Evolutionary conservation across 73 alveolate species (phyloP).

Genomic region (Effrenium voratum): DNA sequence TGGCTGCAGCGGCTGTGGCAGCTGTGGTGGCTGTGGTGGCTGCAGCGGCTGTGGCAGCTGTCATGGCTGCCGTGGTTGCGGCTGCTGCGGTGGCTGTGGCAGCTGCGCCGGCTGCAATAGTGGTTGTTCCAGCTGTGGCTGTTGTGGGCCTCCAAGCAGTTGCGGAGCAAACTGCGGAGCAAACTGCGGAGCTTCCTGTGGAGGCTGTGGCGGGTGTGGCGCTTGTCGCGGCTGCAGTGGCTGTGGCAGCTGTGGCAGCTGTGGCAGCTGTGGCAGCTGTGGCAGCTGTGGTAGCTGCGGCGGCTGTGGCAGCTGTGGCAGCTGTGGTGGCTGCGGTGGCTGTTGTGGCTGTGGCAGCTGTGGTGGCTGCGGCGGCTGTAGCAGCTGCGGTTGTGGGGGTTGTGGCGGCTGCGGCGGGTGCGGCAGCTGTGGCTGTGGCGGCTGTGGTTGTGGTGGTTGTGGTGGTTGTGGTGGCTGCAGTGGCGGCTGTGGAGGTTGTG

Average conservation of each 20-base stretch:
- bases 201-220: constrained; percentile 22
- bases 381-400: constrained; percentile 11
- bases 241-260: constrained; percentile 1
- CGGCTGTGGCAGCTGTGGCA: not conserved
- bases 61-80: not conserved
- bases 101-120: not conserved
- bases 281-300: not conserved
- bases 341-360: constrained; percentile 10
- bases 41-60: not conserved
- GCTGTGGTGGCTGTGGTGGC: not conserved
- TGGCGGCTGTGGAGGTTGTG: not conserved
- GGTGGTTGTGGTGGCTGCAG: not conserved
- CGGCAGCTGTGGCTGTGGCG: constrained; percentile 19
- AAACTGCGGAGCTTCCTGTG: not conserved
- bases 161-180: not conserved
- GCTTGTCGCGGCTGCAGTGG: not conserved
- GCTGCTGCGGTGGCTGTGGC: not conserved
- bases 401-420: constrained; percentile 33
- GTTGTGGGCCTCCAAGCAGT: not conserved
- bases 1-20: not conserved
- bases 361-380: not conserved
- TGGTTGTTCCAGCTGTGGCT: not conserved
- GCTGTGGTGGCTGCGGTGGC: constrained; percentile 6
- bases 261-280: not conserved
- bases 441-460: constrained; percentile 5